Percentiles rank a stretch among this genome's conserved stretches.
phyloP scores from a whole-genome alignment of 768 basidiomycete genomes.

The Calocybe cyanea region DNA sequence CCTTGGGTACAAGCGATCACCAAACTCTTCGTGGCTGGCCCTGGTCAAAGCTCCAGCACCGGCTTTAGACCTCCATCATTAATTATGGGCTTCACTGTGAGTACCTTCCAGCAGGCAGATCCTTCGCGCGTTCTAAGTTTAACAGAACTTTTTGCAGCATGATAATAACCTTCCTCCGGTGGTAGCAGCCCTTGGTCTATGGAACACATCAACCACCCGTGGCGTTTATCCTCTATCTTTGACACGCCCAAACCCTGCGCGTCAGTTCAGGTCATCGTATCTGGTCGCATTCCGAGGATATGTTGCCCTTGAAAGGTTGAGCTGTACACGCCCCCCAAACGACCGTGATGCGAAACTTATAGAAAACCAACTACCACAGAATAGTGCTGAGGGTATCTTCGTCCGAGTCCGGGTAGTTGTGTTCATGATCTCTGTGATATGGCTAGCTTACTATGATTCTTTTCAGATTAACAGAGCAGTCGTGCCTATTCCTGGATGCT shows the following conservation, averaged over 20 bases:
- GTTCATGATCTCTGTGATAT: not conserved
- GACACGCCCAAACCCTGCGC: constrained; percentile 23
- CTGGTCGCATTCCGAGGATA: constrained; percentile 39
- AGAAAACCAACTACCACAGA: constrained; percentile 10
- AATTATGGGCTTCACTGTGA: constrained; percentile 40
- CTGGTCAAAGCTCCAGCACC: constrained; percentile 22
- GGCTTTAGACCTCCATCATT: constrained; percentile 34
- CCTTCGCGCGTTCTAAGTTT: too few relatives aligned
- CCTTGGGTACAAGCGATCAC: constrained; percentile 38
- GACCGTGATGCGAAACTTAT: constrained; percentile 13
- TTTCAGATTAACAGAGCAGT: constrained; percentile 33
- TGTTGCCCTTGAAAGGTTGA: constrained; percentile 37
- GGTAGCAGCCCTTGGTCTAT: constrained; percentile 38
- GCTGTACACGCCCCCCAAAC: constrained; percentile 20
- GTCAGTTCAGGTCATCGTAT: constrained; percentile 35
- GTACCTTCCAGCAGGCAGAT: not conserved
- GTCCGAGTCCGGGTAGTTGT: constrained; percentile 32
- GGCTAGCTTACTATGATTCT: not conserved
- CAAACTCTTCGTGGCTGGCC: constrained; percentile 30
- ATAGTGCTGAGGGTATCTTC: constrained; percentile 16
- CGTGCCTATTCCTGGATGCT: constrained; percentile 36
- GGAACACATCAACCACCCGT: constrained; percentile 30
- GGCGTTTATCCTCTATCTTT: constrained; percentile 35
- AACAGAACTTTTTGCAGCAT: constrained; percentile 23
- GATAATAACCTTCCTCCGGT: constrained; percentile 42